phyloP scores from a whole-genome alignment of 1,139 yeast genomes.

The Pichia norvegensis region DNA sequence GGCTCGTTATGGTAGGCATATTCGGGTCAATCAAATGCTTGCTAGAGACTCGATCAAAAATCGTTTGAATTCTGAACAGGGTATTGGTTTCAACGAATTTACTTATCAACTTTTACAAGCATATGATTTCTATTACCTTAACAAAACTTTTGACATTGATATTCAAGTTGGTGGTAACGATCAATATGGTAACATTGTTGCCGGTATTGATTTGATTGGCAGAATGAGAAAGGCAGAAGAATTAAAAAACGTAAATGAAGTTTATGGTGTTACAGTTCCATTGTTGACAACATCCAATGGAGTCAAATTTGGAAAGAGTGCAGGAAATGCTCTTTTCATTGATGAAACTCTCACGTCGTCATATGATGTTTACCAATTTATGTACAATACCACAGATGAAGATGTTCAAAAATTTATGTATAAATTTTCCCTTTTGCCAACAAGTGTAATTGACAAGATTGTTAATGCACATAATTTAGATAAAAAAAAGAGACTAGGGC shows the following conservation, averaged over 20 bases:
- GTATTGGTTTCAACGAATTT: constrained; percentile 90
- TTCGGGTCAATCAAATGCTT: constrained; percentile 80
- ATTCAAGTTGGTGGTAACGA: constrained; percentile 95
- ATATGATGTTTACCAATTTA: constrained; percentile 78
- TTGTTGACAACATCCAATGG: constrained; percentile 83
- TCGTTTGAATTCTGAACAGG: constrained; percentile 59
- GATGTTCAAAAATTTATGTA: constrained; percentile 63
- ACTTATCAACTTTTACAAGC: constrained; percentile 91
- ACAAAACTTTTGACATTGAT: constrained; percentile 49
- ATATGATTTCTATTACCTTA: constrained; percentile 83
- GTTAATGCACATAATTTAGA: constrained; percentile 44
- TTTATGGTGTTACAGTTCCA: constrained; percentile 83
- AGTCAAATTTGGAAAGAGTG: constrained; percentile 92
- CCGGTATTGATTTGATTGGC: constrained; percentile 83
- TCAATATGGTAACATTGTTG: constrained; percentile 98
- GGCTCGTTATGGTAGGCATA: constrained; percentile 67
- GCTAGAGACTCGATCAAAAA: constrained; percentile 82
- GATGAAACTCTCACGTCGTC: constrained; percentile 67
- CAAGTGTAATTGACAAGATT: constrained; percentile 47
- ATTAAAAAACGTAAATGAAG: constrained; percentile 14
- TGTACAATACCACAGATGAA: constrained; percentile 72
- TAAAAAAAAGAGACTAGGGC: constrained; percentile 66
- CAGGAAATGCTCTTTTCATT: constrained; percentile 92
- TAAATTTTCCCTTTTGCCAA: constrained; percentile 72
- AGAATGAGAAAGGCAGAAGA: constrained; percentile 36